Evolutionary conservation across 768 basidiomycete genomes (phyloP), one percentile per base, ranked within the genome.

Genomic region (Hydnum rufescens): DNA sequence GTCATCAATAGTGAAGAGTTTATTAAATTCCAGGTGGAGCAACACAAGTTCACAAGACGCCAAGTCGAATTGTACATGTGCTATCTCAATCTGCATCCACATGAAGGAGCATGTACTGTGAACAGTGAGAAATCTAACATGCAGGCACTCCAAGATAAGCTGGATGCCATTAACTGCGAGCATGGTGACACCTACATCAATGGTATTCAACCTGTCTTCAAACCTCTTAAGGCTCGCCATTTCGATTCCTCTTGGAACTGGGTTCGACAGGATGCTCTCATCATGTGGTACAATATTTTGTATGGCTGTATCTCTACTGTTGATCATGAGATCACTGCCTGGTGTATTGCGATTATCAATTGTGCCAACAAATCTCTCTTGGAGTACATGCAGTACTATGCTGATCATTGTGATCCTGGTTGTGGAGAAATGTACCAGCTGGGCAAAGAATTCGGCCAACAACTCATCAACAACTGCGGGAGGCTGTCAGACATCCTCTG

Each of bases 211-310:
- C 95, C 95, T 5, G 73, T 76, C 54, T 99, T 99, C 66, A 87
- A 93, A 61, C 80, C 86, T 2, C 72, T 96, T 60, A 97, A 99
- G 67, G 95, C 92, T 8, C 85, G 95, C 44, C 90, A 82, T 63
- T 97, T 99, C 71, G 92, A 97, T 64, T 97, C 93, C 2, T 89
- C 84, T 4, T 99, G 93, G 95, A 99, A 99, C 63, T 99, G 95
- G 95, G 93, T 83, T 43, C 81, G 93, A 55, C 95, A 99, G 68
- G 92, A 95, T 56, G 88, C 90, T 16, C 71, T 97, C 26, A 70
- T 88, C 55, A 92, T 99, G 88, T 97, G 80, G 70, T 96, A 92
- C 66, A 93, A 97, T 64, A 95, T 99, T 67, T 89, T 99, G 60
- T 89, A 90, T 59, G 95, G 95, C 47, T 79, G 82, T 43, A 76